Evolutionary conservation across 495 filamentous ascomycete species (phyloP), one percentile per base, ranked within the genome.

Genomic region (Bryoglossum gracile): DNA sequence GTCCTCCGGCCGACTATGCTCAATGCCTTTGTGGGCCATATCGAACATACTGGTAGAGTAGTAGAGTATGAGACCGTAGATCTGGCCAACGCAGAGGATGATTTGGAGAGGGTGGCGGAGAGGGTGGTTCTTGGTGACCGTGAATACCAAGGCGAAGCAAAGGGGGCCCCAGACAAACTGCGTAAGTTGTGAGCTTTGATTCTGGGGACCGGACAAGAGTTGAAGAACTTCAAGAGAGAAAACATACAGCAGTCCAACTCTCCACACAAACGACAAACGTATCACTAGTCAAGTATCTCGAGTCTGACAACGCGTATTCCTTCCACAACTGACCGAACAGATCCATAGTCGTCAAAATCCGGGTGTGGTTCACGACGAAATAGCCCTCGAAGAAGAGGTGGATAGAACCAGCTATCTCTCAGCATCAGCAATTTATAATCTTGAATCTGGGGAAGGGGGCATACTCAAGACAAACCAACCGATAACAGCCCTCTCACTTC

Each of bases 311-410:
- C 6, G 76, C 65, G 63, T 81, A 82, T 56, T 81, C 77, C 51
- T 80, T 82, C 78, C 78, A 82, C 21, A 81, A 58, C 60, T 82
- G 75, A 0, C 71, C 78, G 41, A 80, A 72, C 13, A 80, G 35
- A 43, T 70, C 66, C 47, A 62, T 62, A 45, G 53, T 63, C 26
- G 58, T 54, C 24, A 62, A 68, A 59, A 81, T 70, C 40, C 52
- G 50, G 13, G 56, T 55, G 46, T 65, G 64, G 55, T 76, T 72
- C 34, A 59, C 56, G 13, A 65, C 72, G 54, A 72, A 79, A 59
- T 80, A 80, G 35, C 68, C 71, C 62, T 81, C 77, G 50, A 81
- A 78, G 59, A 77, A 73, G 35, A 76, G 32, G 61, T 80, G 77
- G 47, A 81, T 79, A 45, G 47, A 68, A 17, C 77, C 77, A 39